A percentile compares a stretch with the other conserved stretches of the same genome.
Evolutionary conservation across 106 monocot species (phyloP).

Genomic region (Chionographis japonica): DNA sequence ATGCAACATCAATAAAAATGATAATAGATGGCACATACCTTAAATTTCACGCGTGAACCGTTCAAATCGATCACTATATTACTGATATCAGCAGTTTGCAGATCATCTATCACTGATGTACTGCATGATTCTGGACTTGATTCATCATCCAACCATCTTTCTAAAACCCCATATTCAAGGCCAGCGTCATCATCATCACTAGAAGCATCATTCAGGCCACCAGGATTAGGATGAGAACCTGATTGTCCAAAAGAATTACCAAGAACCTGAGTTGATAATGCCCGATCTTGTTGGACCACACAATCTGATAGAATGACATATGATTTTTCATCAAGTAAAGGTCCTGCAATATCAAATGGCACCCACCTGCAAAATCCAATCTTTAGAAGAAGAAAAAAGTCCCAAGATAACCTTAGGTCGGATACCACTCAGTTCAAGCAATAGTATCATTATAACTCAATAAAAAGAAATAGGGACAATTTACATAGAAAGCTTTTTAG

Average conservation of each 20-base stretch:
- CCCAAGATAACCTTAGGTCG: slow-evolving; percentile 1
- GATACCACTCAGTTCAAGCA: background rate
- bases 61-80: slow-evolving; percentile 46
- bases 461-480: too few species aligned
- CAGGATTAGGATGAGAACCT: background rate
- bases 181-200: slow-evolving; percentile 16
- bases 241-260: slow-evolving; percentile 1
- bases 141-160: slow-evolving; percentile 10
- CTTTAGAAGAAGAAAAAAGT: background rate
- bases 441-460: too few species aligned
- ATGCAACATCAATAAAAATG: background rate
- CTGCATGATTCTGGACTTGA: slow-evolving; percentile 14
- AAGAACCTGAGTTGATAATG: slow-evolving; percentile 9
- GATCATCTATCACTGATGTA: slow-evolving; percentile 7
- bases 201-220: slow-evolving; percentile 10
- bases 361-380: slow-evolving; percentile 60
- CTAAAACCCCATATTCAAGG: slow-evolving; percentile 20
- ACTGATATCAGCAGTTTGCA: slow-evolving; percentile 17
- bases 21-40: slow-evolving; percentile 22
- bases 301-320: slow-evolving; percentile 58
- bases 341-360: slow-evolving; percentile 47
- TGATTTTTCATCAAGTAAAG: slow-evolving; percentile 47
- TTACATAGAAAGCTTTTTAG: too few species aligned
- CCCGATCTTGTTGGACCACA: background rate
- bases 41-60: slow-evolving; percentile 44